Evolutionary conservation across 306 rosid genomes (phyloP), one percentile per base, ranked within the genome.

Genomic region (Elaeagnus macrophylla): DNA sequence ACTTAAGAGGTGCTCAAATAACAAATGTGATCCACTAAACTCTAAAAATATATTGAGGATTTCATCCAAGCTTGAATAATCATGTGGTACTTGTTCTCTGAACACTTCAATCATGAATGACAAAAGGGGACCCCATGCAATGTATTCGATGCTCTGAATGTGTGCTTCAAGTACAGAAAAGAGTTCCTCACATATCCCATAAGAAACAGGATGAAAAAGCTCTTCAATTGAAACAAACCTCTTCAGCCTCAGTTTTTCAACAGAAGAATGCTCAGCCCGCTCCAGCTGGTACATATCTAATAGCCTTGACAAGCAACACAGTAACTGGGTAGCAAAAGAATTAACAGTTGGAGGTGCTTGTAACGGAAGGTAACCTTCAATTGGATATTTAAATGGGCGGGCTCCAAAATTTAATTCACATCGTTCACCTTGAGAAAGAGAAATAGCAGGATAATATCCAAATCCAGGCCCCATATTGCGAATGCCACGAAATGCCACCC

Each of bases 351-450:
- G 93, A 64, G 88, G 83, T 61, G 82, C 69, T 65, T 91, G 89
- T 66, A 91, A 81, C 56, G 99, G 99, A 37, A 66, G 80, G 67
- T 80, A 91, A 54, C 95, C 93, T 65, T 82, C 72, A 67, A 91
- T 77, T 2, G 99, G 94, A 54, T 70, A 91, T 71, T 83, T 87
- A 58, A 91, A 91, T 44, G 99, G 99, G 8, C 75, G 81, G 36
- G 72, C 77, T 42, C 99, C 99, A 73, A 91, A 84, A 76, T 91
- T 91, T 72, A 91, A 69, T 59, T 82, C 89, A 54, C 96, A 84
- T 67, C 85, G 79, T 80, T 91, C 99, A 51, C 96, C 89, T 69
- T 82, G 82, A 66, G 99, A 87, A 48, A 91, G 96, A 73, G 99
- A 91, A 48, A 91, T 65, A 67, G 96, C 96, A 39, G 96, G 99